phyloP scores from a whole-genome alignment of 768 basidiomycete genomes.

The Macrolepiota fuliginosa region DNA sequence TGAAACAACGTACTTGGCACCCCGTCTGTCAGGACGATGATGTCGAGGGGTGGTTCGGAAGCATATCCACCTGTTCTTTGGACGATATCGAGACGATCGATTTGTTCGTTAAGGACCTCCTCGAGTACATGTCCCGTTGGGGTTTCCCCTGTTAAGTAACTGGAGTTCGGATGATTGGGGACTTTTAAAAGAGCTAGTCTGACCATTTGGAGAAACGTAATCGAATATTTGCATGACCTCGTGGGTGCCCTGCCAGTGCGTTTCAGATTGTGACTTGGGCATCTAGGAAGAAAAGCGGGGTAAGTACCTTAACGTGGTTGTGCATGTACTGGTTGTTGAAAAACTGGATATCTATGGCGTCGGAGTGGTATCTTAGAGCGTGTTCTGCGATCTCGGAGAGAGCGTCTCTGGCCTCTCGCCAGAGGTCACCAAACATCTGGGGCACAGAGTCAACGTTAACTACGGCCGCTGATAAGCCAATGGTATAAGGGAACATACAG shows the following conservation, averaged over 20 bases:
- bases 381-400: constrained; percentile 27
- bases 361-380: constrained; percentile 23
- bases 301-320: no score
- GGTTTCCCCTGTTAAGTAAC: constrained; percentile 20
- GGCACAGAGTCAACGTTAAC: background rate
- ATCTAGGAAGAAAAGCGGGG: no score
- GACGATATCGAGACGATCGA: constrained; percentile 20
- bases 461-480: background rate
- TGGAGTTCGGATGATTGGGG: background rate
- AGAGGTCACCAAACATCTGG: constrained; percentile 20
- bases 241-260: constrained; percentile 16
- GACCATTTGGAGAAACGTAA: constrained; percentile 17
- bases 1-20: constrained; percentile 21
- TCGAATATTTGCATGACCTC: constrained; percentile 20
- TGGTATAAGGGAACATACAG: constrained; percentile 16
- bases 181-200: background rate
- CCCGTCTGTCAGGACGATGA: constrained; percentile 33
- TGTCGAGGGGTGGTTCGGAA: constrained; percentile 26
- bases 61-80: constrained; percentile 18
- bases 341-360: constrained; percentile 25
- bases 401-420: constrained; percentile 25
- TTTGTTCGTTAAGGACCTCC: constrained; percentile 14
- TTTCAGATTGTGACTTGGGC: background rate
- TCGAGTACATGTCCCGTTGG: constrained; percentile 28
- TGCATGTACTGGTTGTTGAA: constrained; percentile 19